Evolutionary conservation across 2,329 filamentous ascomycete genomes (phyloP).

Genomic region (Arthrobotrys entomopaga): DNA sequence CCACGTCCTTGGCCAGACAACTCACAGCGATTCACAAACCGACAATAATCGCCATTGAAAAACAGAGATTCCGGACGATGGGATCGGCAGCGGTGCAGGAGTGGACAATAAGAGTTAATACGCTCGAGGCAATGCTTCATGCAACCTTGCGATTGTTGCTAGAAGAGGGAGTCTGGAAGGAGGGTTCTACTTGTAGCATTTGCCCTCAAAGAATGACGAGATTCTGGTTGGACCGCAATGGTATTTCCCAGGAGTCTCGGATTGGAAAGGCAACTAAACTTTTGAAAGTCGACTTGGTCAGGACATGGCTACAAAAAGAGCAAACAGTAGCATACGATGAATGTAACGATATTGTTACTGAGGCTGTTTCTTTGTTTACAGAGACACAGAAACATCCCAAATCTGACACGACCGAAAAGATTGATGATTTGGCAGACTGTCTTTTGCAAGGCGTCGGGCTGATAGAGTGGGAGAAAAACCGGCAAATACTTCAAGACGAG

Average conservation of each 20-base stretch:
- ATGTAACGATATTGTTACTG: constrained; percentile 10
- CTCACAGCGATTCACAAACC: constrained; percentile 65
- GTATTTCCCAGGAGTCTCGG: constrained; percentile 4
- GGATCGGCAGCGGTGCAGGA: constrained; percentile 75
- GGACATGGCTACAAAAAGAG: constrained; percentile 65
- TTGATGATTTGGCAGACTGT: constrained; percentile 85
- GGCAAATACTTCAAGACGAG: constrained; percentile 59
- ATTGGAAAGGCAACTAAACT: constrained; percentile 23
- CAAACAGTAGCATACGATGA: constrained; percentile 55
- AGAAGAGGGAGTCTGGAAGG: constrained; percentile 63
- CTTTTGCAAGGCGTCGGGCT: constrained; percentile 80
- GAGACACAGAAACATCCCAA: constrained; percentile 32
- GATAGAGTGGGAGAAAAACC: constrained; percentile 77
- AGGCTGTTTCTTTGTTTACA: constrained; percentile 58
- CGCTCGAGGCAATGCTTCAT: constrained; percentile 83
- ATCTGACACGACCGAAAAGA: constrained; percentile 65
- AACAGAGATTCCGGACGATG: constrained; percentile 72
- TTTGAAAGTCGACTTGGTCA: constrained; percentile 72
- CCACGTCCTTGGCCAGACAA: constrained; percentile 31
- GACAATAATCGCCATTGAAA: constrained; percentile 75
- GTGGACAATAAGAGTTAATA: constrained; percentile 85
- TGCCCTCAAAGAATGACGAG: constrained; percentile 42
- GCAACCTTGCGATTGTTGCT: constrained; percentile 72
- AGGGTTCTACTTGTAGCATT: constrained; percentile 58
- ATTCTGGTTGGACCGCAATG: constrained; percentile 36